These are phyloP conservation scores for Vigna angularis DNA, from an alignment of 306 rosid genomes.

Conservation along the genomic window DNA sequence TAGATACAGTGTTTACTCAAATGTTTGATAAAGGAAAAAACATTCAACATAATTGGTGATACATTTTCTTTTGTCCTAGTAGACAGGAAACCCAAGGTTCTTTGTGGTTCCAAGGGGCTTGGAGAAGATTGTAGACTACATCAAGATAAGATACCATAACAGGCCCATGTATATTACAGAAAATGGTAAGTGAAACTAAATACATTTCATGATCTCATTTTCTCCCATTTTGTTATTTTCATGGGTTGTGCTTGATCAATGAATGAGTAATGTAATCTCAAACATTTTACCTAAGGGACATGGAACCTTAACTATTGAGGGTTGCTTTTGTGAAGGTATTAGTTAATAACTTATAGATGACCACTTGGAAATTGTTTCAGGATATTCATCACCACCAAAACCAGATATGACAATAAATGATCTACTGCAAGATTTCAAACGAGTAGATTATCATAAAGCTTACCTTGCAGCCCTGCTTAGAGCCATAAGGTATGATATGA, in stretches of 20 bases:
- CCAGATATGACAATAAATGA: constrained; percentile 36
- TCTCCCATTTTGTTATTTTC: neutral
- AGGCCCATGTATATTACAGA: constrained; percentile 68
- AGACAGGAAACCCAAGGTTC: constrained; percentile 62
- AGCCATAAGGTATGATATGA: constrained; percentile 58
- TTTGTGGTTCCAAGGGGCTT: constrained; percentile 74
- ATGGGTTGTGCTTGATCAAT: too few relatives aligned
- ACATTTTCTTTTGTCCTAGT: constrained; percentile 18
- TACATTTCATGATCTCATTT: neutral
- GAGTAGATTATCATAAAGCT: constrained; percentile 60
- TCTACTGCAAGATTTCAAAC: constrained; percentile 51
- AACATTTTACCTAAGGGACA: neutral
- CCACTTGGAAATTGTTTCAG: constrained; percentile 44
- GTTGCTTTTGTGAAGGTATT: neutral
- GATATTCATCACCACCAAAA: constrained; percentile 45
- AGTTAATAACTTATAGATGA: neutral
- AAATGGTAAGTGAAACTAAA: constrained; percentile 58
- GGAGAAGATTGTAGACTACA: constrained; percentile 60
- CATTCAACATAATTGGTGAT: neutral
- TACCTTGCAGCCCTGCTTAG: constrained; percentile 62
- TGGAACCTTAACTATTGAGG: neutral
- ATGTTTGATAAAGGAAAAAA: neutral
- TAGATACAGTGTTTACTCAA: neutral
- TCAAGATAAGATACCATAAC: constrained; percentile 60
- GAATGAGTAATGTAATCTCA: too few relatives aligned